Base-by-base conservation (phyloP, 1,284 basidiomycete species). In the Trametes pubescens region DNA sequence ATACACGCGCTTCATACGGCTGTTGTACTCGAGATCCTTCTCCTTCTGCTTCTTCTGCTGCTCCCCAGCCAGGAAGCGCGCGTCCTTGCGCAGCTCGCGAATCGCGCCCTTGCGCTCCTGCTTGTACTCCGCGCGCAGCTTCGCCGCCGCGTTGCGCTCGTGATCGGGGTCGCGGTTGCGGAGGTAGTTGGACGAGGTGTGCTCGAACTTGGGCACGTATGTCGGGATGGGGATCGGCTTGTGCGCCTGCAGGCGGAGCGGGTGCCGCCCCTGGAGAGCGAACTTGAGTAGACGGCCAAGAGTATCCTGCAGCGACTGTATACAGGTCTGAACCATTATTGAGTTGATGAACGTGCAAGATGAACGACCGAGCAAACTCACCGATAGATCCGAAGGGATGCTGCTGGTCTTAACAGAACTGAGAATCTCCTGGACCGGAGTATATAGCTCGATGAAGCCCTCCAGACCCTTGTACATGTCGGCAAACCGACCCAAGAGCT, bases 51-150 rank as follows among this genome's bases (percentile, higher is more conserved):
- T 89, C 79, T 90, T 87, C 72, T 94, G 90, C 73, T 94, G 88
- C 73, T 96, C 94, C 53, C 85, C 84, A 11, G 98, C 96, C 77
- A 99, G 82, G 86, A 99, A 99, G 66, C 88, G 86, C 66, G 94
- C 91, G 77, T 99, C 98, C 82, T 98, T 98, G 66, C 98, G 89
- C 62, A 99, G 82, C 75, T 99, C 98, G 60, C 97, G 86, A 65
- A 99, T 95, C 2, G 98, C 98, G 37, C 98, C 96, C 83, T 99
- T 99, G 75, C 87, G 85, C 81, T 99, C 98, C 80, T 99, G 92
- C 81, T 98, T 98, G 82, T 95, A 91, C 76, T 97, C 88, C 40
- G 89, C 86, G 55, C 92, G 91, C 71, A 99, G 80, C 79, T 99
- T 99, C 65, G 90, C 80, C 0, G 88, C 86, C 69, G 94, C 93